A percentile compares a stretch with the other conserved stretches of the same genome.
These are phyloP conservation scores for Oryza rufipogon DNA, from an alignment of 176 grass and related monocot genomes.

Conservation along the genomic window DNA sequence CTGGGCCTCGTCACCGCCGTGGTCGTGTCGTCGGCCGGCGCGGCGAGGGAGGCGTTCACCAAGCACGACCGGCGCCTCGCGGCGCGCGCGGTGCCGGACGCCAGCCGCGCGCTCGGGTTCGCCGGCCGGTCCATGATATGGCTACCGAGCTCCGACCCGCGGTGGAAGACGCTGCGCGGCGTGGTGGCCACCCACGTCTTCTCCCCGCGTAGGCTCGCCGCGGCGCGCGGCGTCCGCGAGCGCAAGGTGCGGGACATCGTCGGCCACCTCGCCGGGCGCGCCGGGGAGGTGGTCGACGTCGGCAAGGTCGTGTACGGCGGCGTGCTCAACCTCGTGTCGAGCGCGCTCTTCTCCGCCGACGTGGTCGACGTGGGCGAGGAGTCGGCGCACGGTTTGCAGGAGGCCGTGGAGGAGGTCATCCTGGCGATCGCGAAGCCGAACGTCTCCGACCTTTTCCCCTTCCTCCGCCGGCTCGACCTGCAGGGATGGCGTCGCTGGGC, in stretches of 20 bases:
- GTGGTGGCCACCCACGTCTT: conserved; percentile 16
- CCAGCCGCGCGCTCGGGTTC: not conserved
- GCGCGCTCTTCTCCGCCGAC: conserved; percentile 17
- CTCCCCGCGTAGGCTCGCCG: not conserved
- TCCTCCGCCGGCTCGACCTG: not conserved
- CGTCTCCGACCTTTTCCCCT: not conserved
- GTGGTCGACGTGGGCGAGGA: conserved; percentile 4
- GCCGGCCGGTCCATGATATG: conserved; percentile 7
- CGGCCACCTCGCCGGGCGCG: not conserved
- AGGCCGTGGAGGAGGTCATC: not conserved
- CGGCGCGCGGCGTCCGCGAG: not conserved
- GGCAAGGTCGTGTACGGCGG: not conserved
- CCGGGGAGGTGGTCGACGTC: not conserved
- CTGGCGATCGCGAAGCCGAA: not conserved
- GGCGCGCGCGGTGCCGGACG: conserved; percentile 5
- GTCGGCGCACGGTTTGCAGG: not conserved
- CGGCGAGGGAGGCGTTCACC: conserved; percentile 13
- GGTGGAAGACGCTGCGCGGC: conserved; percentile 28
- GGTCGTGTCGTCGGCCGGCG: conserved; percentile 29
- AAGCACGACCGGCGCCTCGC: conserved; percentile 21
- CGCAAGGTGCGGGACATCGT: conserved; percentile 11
- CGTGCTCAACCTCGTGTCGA: conserved; percentile 20
- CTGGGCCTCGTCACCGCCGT: conserved; percentile 17
- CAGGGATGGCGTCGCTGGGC: not conserved
- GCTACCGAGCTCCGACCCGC: not conserved